Conservation (phyloP, 768 basidiomycete species). For the Flagelloscypha sp. region DNA sequence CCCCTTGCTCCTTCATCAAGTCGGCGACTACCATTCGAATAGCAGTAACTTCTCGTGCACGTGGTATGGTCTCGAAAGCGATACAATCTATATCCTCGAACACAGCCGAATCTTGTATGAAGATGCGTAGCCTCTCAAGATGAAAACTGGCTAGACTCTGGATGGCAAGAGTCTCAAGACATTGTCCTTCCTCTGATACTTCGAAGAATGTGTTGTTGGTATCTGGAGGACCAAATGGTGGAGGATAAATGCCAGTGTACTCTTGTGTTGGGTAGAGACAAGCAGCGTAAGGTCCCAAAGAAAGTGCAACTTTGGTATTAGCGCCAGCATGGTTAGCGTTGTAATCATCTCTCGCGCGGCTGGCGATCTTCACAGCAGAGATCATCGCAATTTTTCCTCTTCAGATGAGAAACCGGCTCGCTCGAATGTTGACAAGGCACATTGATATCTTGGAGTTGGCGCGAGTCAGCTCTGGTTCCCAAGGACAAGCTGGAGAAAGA, state of each 20-base stretch:
- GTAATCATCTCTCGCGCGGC: slow-evolving; percentile 32
- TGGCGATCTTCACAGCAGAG: slow-evolving; percentile 44
- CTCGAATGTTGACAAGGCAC: slow-evolving; percentile 45
- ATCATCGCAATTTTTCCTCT: slow-evolving; percentile 39
- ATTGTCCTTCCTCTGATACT: slow-evolving; percentile 20
- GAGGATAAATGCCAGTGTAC: slow-evolving; percentile 68
- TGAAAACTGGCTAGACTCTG: slow-evolving; percentile 56
- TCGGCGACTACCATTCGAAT: slow-evolving; percentile 51
- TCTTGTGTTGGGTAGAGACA: slow-evolving; percentile 60
- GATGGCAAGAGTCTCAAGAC: no score
- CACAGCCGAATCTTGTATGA: slow-evolving; percentile 34
- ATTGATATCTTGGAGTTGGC: slow-evolving; percentile 58
- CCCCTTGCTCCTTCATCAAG: slow-evolving; percentile 20
- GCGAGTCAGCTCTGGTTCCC: background rate
- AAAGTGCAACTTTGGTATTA: slow-evolving; percentile 49
- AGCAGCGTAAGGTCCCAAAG: slow-evolving; percentile 69
- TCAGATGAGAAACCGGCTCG: slow-evolving; percentile 37
- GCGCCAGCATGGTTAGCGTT: slow-evolving; percentile 8
- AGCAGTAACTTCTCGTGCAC: slow-evolving; percentile 54
- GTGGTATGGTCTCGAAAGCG: slow-evolving; percentile 75
- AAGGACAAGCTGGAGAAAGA: background rate
- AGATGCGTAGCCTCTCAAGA: slow-evolving; percentile 47
- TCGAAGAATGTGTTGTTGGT: slow-evolving; percentile 38
- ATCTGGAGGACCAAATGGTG: slow-evolving; percentile 56
- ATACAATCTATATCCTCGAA: slow-evolving; percentile 56